Percentiles rank a stretch among this genome's conserved stretches.
phyloP scores from a whole-genome alignment of 139 green algal species.

The Volvox africanus region DNA sequence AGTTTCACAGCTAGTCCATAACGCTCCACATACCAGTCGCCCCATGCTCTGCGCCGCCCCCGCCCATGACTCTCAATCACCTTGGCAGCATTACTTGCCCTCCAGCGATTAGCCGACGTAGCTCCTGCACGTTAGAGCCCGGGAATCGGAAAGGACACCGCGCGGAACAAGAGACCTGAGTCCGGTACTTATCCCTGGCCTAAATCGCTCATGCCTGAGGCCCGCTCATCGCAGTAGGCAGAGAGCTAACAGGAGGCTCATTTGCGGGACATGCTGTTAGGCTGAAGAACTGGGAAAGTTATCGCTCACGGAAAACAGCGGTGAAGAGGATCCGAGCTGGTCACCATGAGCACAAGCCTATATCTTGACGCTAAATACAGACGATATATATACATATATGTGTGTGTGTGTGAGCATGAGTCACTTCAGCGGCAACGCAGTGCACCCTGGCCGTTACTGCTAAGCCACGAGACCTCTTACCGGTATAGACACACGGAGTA shows the following conservation, averaged over 20 bases:
- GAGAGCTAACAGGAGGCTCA: too few species aligned
- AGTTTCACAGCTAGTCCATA: too few species aligned
- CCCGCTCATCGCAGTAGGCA: not conserved
- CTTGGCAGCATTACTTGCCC: slow-evolving; percentile 83
- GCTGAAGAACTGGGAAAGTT: too few species aligned
- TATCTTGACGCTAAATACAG: not conserved
- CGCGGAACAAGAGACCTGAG: not conserved
- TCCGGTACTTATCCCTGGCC: not conserved
- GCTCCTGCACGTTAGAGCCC: slow-evolving; percentile 24
- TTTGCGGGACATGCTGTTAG: too few species aligned
- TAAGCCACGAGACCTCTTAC: not conserved
- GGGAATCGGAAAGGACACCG: not conserved
- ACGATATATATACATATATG: not conserved
- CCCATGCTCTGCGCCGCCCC: too few species aligned
- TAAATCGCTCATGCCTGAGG: too few species aligned
- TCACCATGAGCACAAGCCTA: not conserved
- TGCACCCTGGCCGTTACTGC: too few species aligned
- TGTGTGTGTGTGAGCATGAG: too few species aligned
- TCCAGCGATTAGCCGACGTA: slow-evolving; percentile 62
- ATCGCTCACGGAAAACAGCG: too few species aligned
- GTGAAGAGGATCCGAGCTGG: not conserved
- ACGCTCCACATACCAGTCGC: too few species aligned
- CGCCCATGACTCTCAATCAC: not conserved
- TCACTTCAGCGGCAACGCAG: not conserved
- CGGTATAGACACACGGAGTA: slow-evolving; percentile 63